Evolutionary conservation across 75 land plant genomes (phyloP).

Genomic region (Cunninghamia lanceolata): DNA sequence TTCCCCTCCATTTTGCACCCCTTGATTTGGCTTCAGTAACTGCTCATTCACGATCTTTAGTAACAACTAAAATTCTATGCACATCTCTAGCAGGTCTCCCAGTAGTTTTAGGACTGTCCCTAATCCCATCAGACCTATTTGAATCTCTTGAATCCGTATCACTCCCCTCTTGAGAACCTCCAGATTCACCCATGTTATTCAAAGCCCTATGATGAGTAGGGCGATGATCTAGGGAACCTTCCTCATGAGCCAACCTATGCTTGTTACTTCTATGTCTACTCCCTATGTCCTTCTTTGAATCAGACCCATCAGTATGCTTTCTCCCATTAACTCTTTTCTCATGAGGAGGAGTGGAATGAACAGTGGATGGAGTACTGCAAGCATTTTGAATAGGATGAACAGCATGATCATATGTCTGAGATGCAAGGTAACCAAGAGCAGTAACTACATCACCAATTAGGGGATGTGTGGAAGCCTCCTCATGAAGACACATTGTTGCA

Average conservation of each 20-base stretch:
- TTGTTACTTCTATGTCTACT: no score
- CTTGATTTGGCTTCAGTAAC: no score
- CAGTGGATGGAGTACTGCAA: no score
- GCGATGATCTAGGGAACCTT: no score
- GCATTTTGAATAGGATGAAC: slow-evolving; percentile 44
- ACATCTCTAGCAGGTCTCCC: slow-evolving; percentile 36
- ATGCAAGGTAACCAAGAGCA: slow-evolving; percentile 67
- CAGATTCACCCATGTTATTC: no score
- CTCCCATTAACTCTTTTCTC: no score
- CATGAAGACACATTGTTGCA: slow-evolving; percentile 81
- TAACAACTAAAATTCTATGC: not conserved
- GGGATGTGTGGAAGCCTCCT: slow-evolving; percentile 64
- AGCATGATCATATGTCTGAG: slow-evolving; percentile 58
- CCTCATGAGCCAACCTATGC: no score
- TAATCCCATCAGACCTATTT: slow-evolving; percentile 32
- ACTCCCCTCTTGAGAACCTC: slow-evolving; percentile 41
- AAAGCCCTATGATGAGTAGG: no score
- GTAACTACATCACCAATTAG: slow-evolving; percentile 72
- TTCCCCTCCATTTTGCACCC: slow-evolving; percentile 82
- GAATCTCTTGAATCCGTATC: slow-evolving; percentile 51
- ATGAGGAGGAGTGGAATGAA: no score
- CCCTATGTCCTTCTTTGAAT: no score
- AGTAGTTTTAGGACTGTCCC: slow-evolving; percentile 48
- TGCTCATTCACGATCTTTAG: slow-evolving; percentile 57
- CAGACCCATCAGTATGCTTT: no score